Evolutionary conservation across 108 stramenopile genomes (phyloP).

Genomic region (Seminavis robusta): DNA sequence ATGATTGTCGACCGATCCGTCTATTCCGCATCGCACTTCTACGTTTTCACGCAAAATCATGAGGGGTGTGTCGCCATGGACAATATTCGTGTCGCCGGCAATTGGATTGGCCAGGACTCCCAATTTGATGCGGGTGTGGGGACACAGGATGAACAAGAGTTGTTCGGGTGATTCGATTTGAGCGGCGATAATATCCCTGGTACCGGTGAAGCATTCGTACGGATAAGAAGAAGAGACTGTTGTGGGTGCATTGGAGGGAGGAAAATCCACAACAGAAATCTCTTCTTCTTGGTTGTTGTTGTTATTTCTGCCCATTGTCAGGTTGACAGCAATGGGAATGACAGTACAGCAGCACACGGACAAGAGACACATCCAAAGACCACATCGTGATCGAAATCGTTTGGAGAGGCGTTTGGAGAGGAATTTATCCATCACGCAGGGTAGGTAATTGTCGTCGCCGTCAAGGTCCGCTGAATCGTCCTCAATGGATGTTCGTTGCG

Average conservation of each 20-base stretch:
- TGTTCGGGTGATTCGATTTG: background rate
- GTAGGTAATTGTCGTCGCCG: background rate
- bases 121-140: conserved; percentile 5
- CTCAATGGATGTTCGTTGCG: background rate
- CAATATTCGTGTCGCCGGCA: background rate
- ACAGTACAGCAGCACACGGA: background rate
- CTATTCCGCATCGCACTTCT: conserved; percentile 11
- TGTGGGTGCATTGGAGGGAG: background rate
- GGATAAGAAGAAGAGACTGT: background rate
- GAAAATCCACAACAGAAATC: background rate
- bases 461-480: background rate
- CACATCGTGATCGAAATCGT: conserved; percentile 1
- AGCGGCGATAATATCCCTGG: conserved; percentile 2
- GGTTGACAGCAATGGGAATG: no score
- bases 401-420: no score
- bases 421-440: no score
- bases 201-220: conserved; percentile 10
- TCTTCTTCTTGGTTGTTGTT: no score
- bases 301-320: no score
- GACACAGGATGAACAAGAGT: conserved; percentile 6
- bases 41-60: background rate
- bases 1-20: conserved; percentile 9
- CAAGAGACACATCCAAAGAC: background rate
- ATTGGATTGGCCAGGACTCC: conserved; percentile 2
- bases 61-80: conserved; percentile 9